Percentiles rank a stretch among this genome's conserved stretches.
Conservation (phyloP, 225 moss, liverwort and hornwort species). For the Neckera pumila region DNA sequence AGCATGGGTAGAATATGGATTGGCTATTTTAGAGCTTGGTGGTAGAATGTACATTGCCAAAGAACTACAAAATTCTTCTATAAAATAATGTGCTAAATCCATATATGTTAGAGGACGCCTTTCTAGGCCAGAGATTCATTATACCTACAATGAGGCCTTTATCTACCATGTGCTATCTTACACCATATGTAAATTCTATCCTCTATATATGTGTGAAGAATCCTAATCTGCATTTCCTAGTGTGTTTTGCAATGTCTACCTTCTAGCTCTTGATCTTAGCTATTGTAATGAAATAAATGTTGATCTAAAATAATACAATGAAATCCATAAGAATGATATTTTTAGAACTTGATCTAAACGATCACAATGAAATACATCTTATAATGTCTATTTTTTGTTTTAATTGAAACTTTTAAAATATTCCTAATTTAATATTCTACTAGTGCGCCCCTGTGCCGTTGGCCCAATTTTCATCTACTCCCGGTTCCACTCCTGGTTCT, state of each 20-base stretch:
- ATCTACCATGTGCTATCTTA: fast-evolving
- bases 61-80: background rate
- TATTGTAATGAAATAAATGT: background rate
- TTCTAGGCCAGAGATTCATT: fast-evolving
- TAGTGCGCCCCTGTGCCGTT: too few species aligned
- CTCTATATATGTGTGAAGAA: background rate
- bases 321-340: background rate
- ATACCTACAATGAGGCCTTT: background rate
- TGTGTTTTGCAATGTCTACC: fast-evolving
- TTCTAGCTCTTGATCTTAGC: background rate
- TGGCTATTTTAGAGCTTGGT: background rate
- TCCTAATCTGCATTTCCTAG: background rate
- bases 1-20: too few species aligned
- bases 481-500: too few species aligned
- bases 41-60: fast-evolving
- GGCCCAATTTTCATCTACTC: too few species aligned
- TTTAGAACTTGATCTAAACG: background rate
- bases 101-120: fast-evolving
- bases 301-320: background rate
- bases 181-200: background rate
- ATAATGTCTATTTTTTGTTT: background rate
- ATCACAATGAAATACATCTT: background rate
- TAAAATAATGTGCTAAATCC: background rate
- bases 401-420: background rate
- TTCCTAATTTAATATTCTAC: background rate